phyloP scores from a whole-genome alignment of 2,329 filamentous ascomycete genomes.

The Alternaria brassicicola region DNA sequence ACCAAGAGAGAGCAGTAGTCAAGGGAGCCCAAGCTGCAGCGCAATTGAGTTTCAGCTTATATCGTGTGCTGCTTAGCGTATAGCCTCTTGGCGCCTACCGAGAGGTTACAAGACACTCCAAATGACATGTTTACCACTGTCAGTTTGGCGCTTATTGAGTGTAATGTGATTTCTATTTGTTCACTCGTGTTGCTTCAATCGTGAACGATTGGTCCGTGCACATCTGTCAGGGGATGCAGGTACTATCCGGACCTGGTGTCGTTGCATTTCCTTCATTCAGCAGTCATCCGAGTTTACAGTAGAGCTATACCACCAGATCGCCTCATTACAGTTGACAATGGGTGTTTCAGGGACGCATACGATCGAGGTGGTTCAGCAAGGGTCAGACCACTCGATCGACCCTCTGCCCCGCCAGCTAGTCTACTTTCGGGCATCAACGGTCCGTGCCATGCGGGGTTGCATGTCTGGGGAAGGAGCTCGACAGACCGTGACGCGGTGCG shows the following conservation, averaged over 20 bases:
- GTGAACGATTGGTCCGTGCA: conserved; percentile 15
- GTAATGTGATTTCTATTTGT: background rate
- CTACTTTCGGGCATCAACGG: conserved; percentile 18
- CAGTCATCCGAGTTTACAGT: background rate
- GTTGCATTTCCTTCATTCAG: background rate
- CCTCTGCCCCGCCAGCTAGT: conserved; percentile 27
- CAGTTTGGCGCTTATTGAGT: background rate
- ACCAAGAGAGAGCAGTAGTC: background rate
- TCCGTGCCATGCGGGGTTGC: conserved; percentile 32
- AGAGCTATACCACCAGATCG: background rate
- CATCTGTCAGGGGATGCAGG: background rate
- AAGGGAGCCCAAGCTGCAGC: background rate
- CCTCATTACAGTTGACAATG: background rate
- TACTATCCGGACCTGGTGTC: background rate
- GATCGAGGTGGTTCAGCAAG: conserved; percentile 18
- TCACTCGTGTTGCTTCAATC: background rate
- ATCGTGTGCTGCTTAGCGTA: background rate
- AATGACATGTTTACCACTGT: background rate
- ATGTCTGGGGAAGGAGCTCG: conserved; percentile 33
- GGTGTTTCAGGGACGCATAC: conserved; percentile 20
- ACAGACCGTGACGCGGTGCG: conserved; percentile 33
- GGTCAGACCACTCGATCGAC: conserved; percentile 14
- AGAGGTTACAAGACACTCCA: background rate
- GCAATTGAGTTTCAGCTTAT: background rate
- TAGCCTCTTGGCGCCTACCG: background rate